phyloP scores from a whole-genome alignment of 345 rosid species.

The Capsella bursapastoris region DNA sequence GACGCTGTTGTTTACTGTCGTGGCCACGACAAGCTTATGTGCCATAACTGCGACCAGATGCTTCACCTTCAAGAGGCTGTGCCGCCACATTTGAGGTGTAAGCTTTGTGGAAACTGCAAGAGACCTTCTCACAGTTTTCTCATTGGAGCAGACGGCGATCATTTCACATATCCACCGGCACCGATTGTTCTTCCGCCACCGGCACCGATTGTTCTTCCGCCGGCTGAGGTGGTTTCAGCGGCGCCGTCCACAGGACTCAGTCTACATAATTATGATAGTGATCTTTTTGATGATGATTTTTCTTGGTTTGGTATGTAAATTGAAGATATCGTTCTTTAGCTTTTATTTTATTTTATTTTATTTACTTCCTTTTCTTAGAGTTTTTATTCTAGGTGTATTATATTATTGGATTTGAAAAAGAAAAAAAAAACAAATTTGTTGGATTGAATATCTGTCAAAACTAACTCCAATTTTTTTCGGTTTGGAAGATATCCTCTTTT shows the following conservation, averaged over 20 bases:
- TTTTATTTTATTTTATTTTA: not conserved
- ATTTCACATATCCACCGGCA: not conserved
- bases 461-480: not conserved
- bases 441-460: not conserved
- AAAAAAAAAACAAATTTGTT: not conserved
- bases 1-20: constrained; percentile 10
- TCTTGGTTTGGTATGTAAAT: not conserved
- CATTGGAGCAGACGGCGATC: not conserved
- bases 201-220: not conserved
- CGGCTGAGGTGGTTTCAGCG: not conserved
- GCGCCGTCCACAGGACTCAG: not conserved
- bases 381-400: not conserved
- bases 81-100: not conserved
- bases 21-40: not conserved
- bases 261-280: not conserved
- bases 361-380: too few relatives aligned
- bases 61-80: not conserved
- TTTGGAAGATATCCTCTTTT: not conserved
- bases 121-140: not conserved
- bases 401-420: not conserved
- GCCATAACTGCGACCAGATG: not conserved
- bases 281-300: not conserved
- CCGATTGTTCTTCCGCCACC: not conserved
- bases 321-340: not conserved
- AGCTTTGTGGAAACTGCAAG: constrained; percentile 12